phyloP scores from a whole-genome alignment of 495 filamentous ascomycete genomes.

The Recurvomyces mirabilis region DNA sequence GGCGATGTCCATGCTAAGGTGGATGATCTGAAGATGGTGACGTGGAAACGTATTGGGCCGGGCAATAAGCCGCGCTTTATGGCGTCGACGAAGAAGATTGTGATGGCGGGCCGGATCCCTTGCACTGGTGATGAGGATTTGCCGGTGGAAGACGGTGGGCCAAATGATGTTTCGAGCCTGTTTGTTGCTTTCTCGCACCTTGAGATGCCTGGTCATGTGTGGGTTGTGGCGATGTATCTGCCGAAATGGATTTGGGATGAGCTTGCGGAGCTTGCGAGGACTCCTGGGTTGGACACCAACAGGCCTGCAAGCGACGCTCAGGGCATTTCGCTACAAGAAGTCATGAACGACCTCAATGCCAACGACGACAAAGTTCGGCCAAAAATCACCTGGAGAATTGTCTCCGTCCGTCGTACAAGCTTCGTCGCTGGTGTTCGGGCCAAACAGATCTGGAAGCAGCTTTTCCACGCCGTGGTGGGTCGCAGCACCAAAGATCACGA shows the following conservation, averaged over 20 bases:
- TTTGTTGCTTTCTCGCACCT: constrained; percentile 2
- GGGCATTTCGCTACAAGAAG: no score
- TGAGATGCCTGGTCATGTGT: constrained; percentile 4
- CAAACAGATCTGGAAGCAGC: constrained; percentile 3
- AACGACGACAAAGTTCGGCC: not conserved
- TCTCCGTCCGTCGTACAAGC: not conserved
- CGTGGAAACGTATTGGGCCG: no score
- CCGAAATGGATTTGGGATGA: not conserved
- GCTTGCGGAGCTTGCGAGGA: no score
- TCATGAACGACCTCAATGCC: not conserved
- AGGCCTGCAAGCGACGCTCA: no score
- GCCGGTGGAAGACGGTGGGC: not conserved
- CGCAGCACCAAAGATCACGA: constrained; percentile 3
- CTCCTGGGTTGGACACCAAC: no score
- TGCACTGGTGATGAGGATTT: not conserved
- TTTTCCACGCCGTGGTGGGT: not conserved
- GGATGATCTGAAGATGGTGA: no score
- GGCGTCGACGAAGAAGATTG: constrained; percentile 1
- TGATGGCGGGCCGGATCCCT: not conserved
- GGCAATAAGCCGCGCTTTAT: constrained; percentile 6
- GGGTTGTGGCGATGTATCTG: constrained; percentile 10
- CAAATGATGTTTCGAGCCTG: not conserved
- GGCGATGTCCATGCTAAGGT: not conserved
- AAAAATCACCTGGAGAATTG: no score
- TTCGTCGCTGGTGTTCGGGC: constrained; percentile 1